These are phyloP conservation scores for Galeopsis tetrahit DNA, from an alignment of 257 asterid species.

Conservation along the genomic window DNA sequence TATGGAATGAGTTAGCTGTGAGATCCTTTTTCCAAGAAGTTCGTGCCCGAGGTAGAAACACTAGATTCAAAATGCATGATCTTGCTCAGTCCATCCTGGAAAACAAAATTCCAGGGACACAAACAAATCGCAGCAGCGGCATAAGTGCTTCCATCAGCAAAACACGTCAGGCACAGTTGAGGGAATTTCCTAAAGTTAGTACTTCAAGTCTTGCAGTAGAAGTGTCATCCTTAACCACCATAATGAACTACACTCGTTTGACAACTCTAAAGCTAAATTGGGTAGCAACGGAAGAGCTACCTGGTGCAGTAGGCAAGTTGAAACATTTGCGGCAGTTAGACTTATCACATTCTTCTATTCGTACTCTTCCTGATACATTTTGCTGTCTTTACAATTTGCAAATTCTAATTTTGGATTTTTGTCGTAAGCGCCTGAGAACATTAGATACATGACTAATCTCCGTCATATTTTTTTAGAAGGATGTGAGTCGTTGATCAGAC, in stretches of 20 bases:
- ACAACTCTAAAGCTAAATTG: background rate
- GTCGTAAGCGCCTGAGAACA: background rate
- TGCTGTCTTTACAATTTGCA: background rate
- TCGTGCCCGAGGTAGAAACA: too few relatives aligned
- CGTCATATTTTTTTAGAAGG: background rate
- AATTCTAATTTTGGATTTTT: background rate
- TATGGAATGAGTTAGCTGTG: too few relatives aligned
- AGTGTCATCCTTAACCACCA: background rate
- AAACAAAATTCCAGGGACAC: background rate
- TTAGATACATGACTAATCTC: background rate
- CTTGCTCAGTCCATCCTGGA: background rate
- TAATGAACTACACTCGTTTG: background rate
- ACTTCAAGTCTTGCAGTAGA: background rate
- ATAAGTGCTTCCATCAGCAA: background rate
- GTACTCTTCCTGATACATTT: too few relatives aligned
- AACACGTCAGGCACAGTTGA: background rate
- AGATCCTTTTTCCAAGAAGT: too few relatives aligned
- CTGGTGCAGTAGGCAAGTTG: too few relatives aligned
- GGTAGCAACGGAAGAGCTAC: too few relatives aligned
- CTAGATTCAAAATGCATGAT: too few relatives aligned
- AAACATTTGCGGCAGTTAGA: too few relatives aligned
- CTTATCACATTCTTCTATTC: too few relatives aligned
- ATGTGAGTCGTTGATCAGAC: background rate
- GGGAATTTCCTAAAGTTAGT: background rate
- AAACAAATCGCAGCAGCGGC: background rate